A percentile compares a stretch with the other conserved stretches of the same genome.
phyloP scores from a whole-genome alignment of 768 basidiomycete species.

The Termitomyces bulborhizus region DNA sequence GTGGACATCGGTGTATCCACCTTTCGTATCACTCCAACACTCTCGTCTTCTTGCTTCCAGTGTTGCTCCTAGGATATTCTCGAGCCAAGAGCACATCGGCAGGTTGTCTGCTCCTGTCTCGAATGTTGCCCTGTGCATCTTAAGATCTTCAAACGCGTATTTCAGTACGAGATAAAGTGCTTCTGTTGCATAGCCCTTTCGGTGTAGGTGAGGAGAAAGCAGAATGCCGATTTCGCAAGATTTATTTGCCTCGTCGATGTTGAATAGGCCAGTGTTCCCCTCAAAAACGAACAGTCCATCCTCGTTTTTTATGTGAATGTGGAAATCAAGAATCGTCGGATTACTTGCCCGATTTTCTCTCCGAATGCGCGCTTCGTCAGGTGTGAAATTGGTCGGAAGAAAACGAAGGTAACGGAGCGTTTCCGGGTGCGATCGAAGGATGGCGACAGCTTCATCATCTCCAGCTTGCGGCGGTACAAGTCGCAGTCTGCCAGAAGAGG shows the following conservation, averaged over 20 bases:
- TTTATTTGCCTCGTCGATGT: constrained; percentile 26
- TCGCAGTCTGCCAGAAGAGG: constrained; percentile 27
- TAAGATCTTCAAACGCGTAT: constrained; percentile 35
- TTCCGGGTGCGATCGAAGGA: constrained; percentile 32
- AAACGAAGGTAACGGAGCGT: constrained; percentile 31
- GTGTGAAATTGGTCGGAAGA: constrained; percentile 28
- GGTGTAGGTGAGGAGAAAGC: constrained; percentile 28
- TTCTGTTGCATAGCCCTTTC: constrained; percentile 36
- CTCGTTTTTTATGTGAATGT: constrained; percentile 24
- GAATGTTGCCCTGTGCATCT: constrained; percentile 35
- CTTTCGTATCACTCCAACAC: constrained; percentile 31
- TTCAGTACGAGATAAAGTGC: constrained; percentile 32
- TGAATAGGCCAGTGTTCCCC: constrained; percentile 32
- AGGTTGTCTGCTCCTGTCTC: constrained; percentile 35
- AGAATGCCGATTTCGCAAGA: constrained; percentile 39
- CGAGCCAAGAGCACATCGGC: constrained; percentile 41
- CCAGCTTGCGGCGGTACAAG: constrained; percentile 26
- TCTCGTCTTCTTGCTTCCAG: constrained; percentile 33
- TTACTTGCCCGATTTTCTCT: constrained; percentile 30
- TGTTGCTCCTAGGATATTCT: constrained; percentile 30
- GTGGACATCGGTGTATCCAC: constrained; percentile 30
- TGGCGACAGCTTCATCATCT: constrained; percentile 29
- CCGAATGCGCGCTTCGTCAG: constrained; percentile 27
- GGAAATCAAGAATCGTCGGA: constrained; percentile 27
- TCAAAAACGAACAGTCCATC: constrained; percentile 24